phyloP scores from a whole-genome alignment of 768 basidiomycete species.

The Pisolithus orientalis region DNA sequence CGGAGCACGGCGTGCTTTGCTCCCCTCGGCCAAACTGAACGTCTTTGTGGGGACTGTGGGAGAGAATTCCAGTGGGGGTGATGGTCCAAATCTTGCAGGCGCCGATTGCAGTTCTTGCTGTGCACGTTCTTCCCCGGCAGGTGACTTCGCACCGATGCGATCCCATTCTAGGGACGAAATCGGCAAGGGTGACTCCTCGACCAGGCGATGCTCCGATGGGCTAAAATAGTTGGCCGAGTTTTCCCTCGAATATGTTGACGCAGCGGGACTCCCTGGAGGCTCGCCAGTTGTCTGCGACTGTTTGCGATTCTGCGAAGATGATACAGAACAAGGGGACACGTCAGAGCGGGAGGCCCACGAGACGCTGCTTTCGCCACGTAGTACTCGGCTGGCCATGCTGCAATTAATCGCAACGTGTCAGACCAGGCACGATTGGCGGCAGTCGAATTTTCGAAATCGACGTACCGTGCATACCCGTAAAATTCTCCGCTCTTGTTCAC shows the following conservation, averaged over 20 bases:
- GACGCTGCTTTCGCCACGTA: slow-evolving; percentile 42
- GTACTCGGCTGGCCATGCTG: slow-evolving; percentile 65
- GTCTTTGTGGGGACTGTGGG: slow-evolving; percentile 17
- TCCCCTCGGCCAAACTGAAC: slow-evolving; percentile 27
- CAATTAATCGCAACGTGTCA: background rate
- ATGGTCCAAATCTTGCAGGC: slow-evolving; percentile 44
- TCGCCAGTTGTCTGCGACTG: slow-evolving; percentile 7
- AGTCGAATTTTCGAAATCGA: slow-evolving; percentile 9
- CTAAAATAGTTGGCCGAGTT: slow-evolving; percentile 24
- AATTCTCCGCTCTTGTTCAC: slow-evolving; percentile 95
- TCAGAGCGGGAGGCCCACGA: slow-evolving; percentile 50
- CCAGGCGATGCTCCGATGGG: slow-evolving; percentile 31
- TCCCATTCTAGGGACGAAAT: slow-evolving; percentile 9
- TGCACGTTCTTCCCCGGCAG: background rate
- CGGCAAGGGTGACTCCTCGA: slow-evolving; percentile 41
- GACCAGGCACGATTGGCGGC: background rate
- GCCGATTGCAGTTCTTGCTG: slow-evolving; percentile 34
- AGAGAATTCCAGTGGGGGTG: slow-evolving; percentile 26
- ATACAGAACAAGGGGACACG: slow-evolving; percentile 25
- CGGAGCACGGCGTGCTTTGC: background rate
- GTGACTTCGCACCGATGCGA: background rate
- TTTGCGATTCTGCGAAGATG: slow-evolving; percentile 7
- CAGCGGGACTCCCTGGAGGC: slow-evolving; percentile 8
- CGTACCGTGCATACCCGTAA: slow-evolving; percentile 82
- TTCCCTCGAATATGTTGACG: background rate